phyloP scores from a whole-genome alignment of 345 rosid species.

The Populus alba region DNA sequence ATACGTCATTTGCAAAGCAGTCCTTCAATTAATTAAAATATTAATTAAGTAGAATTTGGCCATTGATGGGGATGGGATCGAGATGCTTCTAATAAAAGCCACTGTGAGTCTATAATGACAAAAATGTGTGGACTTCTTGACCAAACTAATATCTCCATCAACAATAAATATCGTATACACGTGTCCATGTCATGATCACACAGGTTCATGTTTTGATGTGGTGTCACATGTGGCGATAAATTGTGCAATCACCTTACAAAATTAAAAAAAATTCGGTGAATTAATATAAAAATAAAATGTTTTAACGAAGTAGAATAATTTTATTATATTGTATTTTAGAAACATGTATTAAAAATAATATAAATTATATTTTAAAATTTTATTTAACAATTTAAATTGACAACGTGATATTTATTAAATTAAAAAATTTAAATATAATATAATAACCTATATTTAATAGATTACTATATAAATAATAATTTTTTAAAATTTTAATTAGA shows the following conservation, averaged over 20 bases:
- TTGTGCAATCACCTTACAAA: no score
- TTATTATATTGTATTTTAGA: no score
- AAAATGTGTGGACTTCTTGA: not conserved
- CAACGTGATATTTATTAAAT: no score
- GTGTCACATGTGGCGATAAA: not conserved
- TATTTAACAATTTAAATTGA: no score
- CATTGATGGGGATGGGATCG: not conserved
- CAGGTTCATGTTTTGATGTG: not conserved
- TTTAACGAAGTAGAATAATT: no score
- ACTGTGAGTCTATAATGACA: not conserved
- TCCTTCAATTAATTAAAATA: not conserved
- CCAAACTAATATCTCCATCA: not conserved
- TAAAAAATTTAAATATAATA: no score
- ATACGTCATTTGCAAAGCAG: not conserved
- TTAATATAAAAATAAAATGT: no score
- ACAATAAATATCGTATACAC: not conserved
- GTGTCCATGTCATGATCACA: not conserved
- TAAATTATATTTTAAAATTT: no score
- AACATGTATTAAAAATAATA: no score
- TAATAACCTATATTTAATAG: no score
- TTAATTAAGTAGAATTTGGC: not conserved
- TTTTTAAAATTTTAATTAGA: no score
- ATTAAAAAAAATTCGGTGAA: no score
- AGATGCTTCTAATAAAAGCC: not conserved
- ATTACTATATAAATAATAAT: accelerated